Evolutionary conservation across 371 early-diverging fungal genomes (phyloP).

Genomic region (Sporodiniella umbellata): DNA sequence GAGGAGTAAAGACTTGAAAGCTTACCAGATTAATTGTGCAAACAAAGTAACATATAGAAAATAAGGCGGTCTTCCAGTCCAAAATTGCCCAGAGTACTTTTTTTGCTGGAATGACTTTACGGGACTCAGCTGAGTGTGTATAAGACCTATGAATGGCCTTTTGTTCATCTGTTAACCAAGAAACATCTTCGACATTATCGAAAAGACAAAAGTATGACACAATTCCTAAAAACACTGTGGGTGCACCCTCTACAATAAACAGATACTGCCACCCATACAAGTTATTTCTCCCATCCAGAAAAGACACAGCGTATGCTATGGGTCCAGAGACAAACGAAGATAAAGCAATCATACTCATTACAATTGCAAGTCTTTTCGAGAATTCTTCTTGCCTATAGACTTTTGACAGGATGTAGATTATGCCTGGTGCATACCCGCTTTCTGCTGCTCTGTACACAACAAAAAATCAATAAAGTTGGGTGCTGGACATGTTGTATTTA

Average conservation of each 20-base stretch:
- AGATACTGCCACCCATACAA: slow-evolving; percentile 46
- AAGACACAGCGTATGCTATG: slow-evolving; percentile 31
- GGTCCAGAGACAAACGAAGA: slow-evolving; percentile 32
- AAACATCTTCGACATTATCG: slow-evolving; percentile 21
- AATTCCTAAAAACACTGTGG: slow-evolving; percentile 30
- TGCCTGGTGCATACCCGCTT: slow-evolving; percentile 35
- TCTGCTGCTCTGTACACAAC: slow-evolving; percentile 29
- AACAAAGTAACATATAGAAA: slow-evolving; percentile 12
- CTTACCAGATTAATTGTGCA: slow-evolving; percentile 19
- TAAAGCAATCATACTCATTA: slow-evolving; percentile 21
- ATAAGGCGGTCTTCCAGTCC: slow-evolving; percentile 24
- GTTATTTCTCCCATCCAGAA: slow-evolving; percentile 27
- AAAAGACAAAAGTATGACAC: slow-evolving; percentile 33
- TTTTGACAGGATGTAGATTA: slow-evolving; percentile 24
- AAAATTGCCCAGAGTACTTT: slow-evolving; percentile 7
- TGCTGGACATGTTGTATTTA: no score
- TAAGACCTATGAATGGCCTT: slow-evolving; percentile 18
- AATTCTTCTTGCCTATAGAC: slow-evolving; percentile 25
- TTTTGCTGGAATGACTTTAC: slow-evolving; percentile 3
- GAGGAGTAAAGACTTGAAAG: slow-evolving; percentile 21
- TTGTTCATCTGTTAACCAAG: slow-evolving; percentile 26
- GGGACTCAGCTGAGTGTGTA: neutral
- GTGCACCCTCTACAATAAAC: slow-evolving; percentile 39
- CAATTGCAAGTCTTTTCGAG: slow-evolving; percentile 20
- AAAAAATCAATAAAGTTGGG: no score